A percentile compares a stretch with the other conserved stretches of the same genome.
Evolutionary conservation across 2,329 filamentous ascomycete genomes (phyloP).

Genomic region (Fusarium austroafricanum): DNA sequence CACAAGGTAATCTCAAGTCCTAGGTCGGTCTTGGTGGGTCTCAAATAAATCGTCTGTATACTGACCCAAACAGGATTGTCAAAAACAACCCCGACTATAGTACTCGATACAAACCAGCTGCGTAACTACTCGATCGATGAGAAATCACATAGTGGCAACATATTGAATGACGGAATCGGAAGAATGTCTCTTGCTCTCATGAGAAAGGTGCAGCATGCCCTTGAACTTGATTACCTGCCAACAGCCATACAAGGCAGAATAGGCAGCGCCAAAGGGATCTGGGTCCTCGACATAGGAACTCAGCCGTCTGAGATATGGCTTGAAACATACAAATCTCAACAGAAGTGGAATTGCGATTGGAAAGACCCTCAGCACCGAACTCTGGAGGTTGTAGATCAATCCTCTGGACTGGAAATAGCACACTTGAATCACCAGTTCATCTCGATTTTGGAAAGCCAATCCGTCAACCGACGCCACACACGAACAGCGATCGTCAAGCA

Average conservation of each 20-base stretch:
- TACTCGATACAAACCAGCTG: background rate
- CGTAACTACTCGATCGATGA: background rate
- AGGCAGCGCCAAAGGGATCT: conserved; percentile 4
- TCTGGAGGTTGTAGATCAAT: background rate
- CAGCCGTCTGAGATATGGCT: background rate
- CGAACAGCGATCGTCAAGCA: background rate
- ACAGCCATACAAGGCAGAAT: conserved; percentile 1
- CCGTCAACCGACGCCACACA: background rate
- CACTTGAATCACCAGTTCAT: background rate
- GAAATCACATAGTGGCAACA: background rate
- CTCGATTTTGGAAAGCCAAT: background rate
- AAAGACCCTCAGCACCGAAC: background rate
- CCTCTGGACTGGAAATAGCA: background rate
- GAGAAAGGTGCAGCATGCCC: background rate
- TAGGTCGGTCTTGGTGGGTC: background rate
- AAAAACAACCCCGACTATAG: background rate
- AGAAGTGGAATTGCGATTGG: conserved; percentile 3
- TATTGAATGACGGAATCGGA: conserved; percentile 4
- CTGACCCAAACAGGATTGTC: background rate
- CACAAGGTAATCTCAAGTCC: background rate
- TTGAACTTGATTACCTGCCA: background rate
- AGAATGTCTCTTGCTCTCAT: background rate
- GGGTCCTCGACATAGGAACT: background rate
- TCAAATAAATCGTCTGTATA: background rate
- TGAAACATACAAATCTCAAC: background rate